A percentile compares a stretch with the other conserved stretches of the same genome.
Evolutionary conservation across 306 rosid species (phyloP).

Genomic region (Fragaria nilgerrensis): DNA sequence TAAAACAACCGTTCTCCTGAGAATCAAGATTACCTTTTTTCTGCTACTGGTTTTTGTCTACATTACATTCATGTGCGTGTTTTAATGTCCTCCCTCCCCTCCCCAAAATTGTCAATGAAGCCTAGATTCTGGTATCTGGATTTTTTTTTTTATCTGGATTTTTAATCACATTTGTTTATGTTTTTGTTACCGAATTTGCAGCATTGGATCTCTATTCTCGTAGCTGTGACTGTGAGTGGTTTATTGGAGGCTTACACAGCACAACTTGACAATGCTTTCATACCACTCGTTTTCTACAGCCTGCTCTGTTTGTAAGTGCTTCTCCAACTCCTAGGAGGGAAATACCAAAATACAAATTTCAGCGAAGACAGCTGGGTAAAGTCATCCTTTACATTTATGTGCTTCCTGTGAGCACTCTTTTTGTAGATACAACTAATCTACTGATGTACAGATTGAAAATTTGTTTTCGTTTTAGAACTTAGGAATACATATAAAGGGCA

Average conservation of each 20-base stretch:
- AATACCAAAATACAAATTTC: background rate
- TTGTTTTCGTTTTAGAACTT: slow-evolving; percentile 13
- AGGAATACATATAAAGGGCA: slow-evolving; percentile 3
- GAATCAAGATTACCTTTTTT: background rate
- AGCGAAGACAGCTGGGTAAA: background rate
- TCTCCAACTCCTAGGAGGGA: slow-evolving; percentile 21
- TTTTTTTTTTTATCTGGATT: too few species aligned
- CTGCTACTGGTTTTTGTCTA: background rate
- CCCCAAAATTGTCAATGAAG: background rate
- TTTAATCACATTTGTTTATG: background rate
- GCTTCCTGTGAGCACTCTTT: slow-evolving; percentile 23
- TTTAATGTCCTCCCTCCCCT: background rate
- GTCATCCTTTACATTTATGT: background rate
- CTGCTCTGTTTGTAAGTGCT: slow-evolving; percentile 76
- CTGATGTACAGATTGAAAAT: background rate
- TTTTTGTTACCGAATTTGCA: slow-evolving; percentile 42
- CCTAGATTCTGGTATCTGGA: background rate
- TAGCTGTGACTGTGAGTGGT: slow-evolving; percentile 86
- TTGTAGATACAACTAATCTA: slow-evolving; percentile 29
- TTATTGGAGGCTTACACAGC: slow-evolving; percentile 95
- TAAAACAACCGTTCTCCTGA: too few species aligned
- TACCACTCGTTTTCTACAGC: slow-evolving; percentile 86
- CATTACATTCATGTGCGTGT: background rate
- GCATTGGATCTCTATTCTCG: slow-evolving; percentile 81
- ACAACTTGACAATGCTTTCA: slow-evolving; percentile 94